Evolutionary conservation across 805 yeast genomes (phyloP), one percentile per base, ranked within the genome.

Genomic region (Isabelozyma pseudorhagii): DNA sequence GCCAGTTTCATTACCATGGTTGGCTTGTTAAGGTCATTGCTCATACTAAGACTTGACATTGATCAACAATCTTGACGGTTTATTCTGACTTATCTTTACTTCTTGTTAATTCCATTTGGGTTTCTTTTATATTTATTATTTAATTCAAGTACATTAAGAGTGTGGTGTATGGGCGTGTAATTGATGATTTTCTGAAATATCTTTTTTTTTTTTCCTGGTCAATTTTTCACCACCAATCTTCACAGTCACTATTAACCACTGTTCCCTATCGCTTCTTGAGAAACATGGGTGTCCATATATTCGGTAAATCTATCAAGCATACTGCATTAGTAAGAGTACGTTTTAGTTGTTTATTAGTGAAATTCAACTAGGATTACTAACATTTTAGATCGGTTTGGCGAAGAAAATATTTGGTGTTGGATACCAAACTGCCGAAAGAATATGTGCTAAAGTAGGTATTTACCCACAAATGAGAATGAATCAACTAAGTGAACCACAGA

Each of bases 381-480:
- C 38, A 11, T 36, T 48, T 8, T 49, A 64, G 68, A 68, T 71
- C 54, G 98, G 96, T 4, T 76, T 94, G 54, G 84, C 92, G 21
- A 79, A 86, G 49, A 85, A 84, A 54, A 85, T 94, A 55, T 92
- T 88, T 64, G 99, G 98, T 29, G 75, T 94, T 40, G 97, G 98
- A n/a, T 68, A 72, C 43, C 67, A 72, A 47, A 82, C 87, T 8
- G 93, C 97, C 2, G 81, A 80, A 54, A 75, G 77, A 59, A 75
- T 94, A 47, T 91, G 97, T 66, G 84, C 97, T 39, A 89, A 84
- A 63, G 81, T 93, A 18, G 97, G 97, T 9, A 80, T 94, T 51
- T 93, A 92, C 63, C 98, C 98, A 43, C 77, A 80, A 64, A 92
- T 93, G 96, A 83, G 96, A 71, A 86, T 92, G 88, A 94, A 89